Percentiles rank a stretch among this genome's conserved stretches.
phyloP scores from a whole-genome alignment of 2,329 filamentous ascomycete species.

The Aspergillus fumigatiaffinis region DNA sequence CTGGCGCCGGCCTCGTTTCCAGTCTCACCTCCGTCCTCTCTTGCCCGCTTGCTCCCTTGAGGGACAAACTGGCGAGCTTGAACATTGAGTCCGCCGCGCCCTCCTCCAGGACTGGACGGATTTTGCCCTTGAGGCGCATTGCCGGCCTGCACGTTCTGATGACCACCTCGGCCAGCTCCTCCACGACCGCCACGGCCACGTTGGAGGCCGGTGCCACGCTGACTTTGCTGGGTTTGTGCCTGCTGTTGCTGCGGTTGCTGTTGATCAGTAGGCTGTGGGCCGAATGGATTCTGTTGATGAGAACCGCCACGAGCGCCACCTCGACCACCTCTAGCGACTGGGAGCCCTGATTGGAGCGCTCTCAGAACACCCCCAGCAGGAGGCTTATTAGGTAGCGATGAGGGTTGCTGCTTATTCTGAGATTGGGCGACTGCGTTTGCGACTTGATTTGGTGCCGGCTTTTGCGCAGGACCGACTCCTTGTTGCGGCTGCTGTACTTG shows the following conservation, averaged over 20 bases:
- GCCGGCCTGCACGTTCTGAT: conserved; percentile 42
- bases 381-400: conserved; percentile 30
- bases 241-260: conserved; percentile 25
- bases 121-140: conserved; percentile 26
- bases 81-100: conserved; percentile 45
- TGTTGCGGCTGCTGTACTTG: conserved; percentile 16
- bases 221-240: conserved; percentile 23
- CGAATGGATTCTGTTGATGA: conserved; percentile 29
- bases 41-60: conserved; percentile 53
- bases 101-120: conserved; percentile 26
- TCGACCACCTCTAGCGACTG: conserved; percentile 41
- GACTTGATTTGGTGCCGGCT: conserved; percentile 8
- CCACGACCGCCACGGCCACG: conserved; percentile 46
- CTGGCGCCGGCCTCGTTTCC: conserved; percentile 33
- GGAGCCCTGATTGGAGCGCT: conserved; percentile 43
- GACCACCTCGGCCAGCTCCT: conserved; percentile 33
- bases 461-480: conserved; percentile 14
- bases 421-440: conserved; percentile 26
- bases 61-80: conserved; percentile 54
- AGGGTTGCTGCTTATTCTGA: conserved; percentile 22
- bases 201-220: conserved; percentile 36
- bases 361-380: conserved; percentile 38
- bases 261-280: conserved; percentile 18
- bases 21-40: conserved; percentile 47
- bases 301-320: conserved; percentile 37